Evolutionary conservation across 257 asterid genomes (phyloP).

Genomic region (Lavandula angustifolia): DNA sequence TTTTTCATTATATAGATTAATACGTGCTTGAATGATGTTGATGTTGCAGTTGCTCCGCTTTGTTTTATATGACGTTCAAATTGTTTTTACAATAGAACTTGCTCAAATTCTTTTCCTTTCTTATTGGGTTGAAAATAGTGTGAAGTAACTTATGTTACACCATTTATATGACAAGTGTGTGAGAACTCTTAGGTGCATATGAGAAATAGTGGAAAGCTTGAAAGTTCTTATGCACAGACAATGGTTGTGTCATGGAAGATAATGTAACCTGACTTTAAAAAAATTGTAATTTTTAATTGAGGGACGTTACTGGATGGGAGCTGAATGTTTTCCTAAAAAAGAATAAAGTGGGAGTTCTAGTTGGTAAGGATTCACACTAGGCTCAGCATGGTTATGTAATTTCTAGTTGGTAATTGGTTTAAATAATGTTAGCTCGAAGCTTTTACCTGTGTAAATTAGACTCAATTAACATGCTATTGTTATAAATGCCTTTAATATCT

Average conservation of each 20-base stretch:
- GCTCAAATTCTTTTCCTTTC: background rate
- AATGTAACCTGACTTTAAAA: background rate
- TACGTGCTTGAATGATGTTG: slow-evolving; percentile 7
- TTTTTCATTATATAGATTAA: slow-evolving; percentile 10
- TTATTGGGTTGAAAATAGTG: background rate
- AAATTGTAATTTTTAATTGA: too few species aligned
- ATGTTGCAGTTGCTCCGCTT: background rate
- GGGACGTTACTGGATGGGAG: background rate
- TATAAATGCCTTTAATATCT: background rate
- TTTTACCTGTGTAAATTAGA: slow-evolving; percentile 2
- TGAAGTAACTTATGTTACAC: background rate
- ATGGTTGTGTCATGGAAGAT: background rate
- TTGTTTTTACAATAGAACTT: background rate
- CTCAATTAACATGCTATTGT: background rate
- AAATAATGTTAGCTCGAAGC: background rate
- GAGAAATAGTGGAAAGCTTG: background rate
- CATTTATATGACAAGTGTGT: background rate
- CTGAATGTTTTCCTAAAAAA: background rate
- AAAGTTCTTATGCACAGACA: background rate
- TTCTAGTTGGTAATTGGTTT: background rate
- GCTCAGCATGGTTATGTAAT: background rate
- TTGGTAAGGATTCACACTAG: background rate
- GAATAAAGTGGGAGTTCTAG: background rate
- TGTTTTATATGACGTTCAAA: slow-evolving; percentile 11
- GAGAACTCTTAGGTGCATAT: background rate